phyloP scores from a whole-genome alignment of 108 stramenopile species.

The Aurantiochytrium sp. region DNA sequence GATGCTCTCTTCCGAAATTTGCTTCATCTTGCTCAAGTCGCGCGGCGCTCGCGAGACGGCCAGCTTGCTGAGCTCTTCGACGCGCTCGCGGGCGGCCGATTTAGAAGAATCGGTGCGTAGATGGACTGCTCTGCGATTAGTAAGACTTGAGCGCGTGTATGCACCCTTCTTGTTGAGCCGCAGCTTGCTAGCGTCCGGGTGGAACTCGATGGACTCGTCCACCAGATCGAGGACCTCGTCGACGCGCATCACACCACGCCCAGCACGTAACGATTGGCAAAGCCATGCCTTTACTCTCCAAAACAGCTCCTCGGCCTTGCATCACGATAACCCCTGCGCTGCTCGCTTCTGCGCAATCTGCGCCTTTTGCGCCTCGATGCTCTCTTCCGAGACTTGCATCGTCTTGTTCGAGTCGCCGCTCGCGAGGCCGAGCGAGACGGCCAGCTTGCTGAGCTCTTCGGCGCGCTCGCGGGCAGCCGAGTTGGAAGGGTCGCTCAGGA shows the following conservation, averaged over 20 bases:
- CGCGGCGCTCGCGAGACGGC: neutral
- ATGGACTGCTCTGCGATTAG: neutral
- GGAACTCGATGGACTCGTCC: neutral
- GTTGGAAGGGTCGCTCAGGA: neutral
- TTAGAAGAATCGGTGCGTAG: neutral
- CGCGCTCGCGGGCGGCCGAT: neutral
- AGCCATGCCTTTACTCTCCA: neutral
- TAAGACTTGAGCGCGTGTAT: neutral
- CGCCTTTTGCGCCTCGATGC: too few species aligned
- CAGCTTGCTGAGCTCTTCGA: neutral
- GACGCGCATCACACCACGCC: neutral
- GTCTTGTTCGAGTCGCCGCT: too few species aligned
- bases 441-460: neutral
- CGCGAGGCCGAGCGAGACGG: neutral
- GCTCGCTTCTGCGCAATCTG: too few species aligned
- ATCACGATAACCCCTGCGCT: too few species aligned
- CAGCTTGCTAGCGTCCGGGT: neutral
- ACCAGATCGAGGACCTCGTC: neutral
- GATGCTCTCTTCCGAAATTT: too few species aligned
- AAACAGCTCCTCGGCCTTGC: neutral
- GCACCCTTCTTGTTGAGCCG: neutral
- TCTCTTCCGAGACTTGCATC: too few species aligned
- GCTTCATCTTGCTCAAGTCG: too few species aligned
- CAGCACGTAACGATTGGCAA: neutral
- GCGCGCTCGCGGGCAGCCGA: neutral